Conservation (phyloP, 139 green algal species). For the Axilococcus clingmanii region DNA sequence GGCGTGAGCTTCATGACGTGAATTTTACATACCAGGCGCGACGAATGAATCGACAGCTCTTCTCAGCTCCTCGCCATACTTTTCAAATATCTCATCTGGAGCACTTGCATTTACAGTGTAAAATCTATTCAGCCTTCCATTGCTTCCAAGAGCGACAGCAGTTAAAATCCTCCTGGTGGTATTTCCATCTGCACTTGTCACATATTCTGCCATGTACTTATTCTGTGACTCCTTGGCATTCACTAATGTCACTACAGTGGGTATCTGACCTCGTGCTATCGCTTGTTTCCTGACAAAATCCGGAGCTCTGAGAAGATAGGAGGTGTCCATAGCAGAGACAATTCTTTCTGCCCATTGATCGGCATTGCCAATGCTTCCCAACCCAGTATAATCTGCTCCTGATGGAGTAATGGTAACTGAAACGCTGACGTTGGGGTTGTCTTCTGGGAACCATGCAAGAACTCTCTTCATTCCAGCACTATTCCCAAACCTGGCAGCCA, state of each 20-base stretch:
- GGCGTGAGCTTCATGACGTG: no score
- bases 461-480: conserved; percentile 17
- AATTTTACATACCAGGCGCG: no score
- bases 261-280: neutral
- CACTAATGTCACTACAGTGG: conserved; percentile 13
- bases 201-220: conserved; percentile 15
- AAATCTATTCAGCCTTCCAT: conserved; percentile 6
- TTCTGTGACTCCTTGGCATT: conserved; percentile 2
- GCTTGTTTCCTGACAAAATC: neutral
- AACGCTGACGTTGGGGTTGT: conserved; percentile 11
- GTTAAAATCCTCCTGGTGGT: conserved; percentile 2
- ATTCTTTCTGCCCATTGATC: conserved; percentile 7
- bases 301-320: conserved; percentile 10
- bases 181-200: conserved; percentile 1
- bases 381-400: conserved; percentile 14
- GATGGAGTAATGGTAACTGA: conserved; percentile 7
- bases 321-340: conserved; percentile 19
- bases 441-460: conserved; percentile 13
- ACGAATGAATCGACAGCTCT: conserved; percentile 12
- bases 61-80: conserved; percentile 8
- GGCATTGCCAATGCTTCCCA: conserved; percentile 15
- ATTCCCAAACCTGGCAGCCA: conserved; percentile 17
- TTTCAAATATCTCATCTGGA: neutral
- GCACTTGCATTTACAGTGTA: conserved; percentile 25
- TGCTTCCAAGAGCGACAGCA: conserved; percentile 14